Conservation (phyloP, 208 protist species). For the Kentomonas sorsogonicus region DNA sequence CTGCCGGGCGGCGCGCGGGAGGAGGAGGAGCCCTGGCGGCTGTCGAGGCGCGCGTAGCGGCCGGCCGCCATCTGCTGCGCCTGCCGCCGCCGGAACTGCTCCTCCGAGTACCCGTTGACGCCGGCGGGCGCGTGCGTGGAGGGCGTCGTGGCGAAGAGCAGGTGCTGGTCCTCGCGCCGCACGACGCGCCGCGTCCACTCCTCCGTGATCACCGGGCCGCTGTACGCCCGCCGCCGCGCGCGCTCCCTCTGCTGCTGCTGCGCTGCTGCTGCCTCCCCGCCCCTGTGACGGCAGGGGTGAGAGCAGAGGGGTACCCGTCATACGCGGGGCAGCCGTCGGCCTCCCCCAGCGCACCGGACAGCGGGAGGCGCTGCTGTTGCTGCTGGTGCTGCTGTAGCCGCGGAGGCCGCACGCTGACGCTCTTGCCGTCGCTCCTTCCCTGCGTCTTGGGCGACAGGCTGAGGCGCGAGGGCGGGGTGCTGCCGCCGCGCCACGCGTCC, state of each 20-base stretch:
- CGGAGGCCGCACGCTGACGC: background rate
- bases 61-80: background rate
- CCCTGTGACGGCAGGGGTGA: background rate
- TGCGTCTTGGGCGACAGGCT: no score
- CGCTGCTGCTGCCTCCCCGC: no score
- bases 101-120: no score
- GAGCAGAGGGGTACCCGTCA: background rate
- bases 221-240: background rate
- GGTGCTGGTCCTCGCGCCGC: slow-evolving; percentile 62
- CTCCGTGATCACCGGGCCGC: slow-evolving; percentile 60
- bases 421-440: no score
- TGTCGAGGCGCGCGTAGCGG: background rate
- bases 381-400: background rate
- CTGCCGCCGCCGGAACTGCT: no score
- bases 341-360: no score
- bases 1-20: background rate
- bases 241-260: background rate
- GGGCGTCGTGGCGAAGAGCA: slow-evolving; percentile 37
- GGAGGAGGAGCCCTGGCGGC: no score
- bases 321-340: no score
- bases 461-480: no score
- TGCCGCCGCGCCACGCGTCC: no score
- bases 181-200: slow-evolving; percentile 73
- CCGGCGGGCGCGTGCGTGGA: background rate
- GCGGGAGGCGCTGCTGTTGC: background rate